Percentiles rank a stretch among this genome's conserved stretches.
phyloP scores from a whole-genome alignment of 2,329 filamentous ascomycete species.

The Colletotrichum brevisporum region DNA sequence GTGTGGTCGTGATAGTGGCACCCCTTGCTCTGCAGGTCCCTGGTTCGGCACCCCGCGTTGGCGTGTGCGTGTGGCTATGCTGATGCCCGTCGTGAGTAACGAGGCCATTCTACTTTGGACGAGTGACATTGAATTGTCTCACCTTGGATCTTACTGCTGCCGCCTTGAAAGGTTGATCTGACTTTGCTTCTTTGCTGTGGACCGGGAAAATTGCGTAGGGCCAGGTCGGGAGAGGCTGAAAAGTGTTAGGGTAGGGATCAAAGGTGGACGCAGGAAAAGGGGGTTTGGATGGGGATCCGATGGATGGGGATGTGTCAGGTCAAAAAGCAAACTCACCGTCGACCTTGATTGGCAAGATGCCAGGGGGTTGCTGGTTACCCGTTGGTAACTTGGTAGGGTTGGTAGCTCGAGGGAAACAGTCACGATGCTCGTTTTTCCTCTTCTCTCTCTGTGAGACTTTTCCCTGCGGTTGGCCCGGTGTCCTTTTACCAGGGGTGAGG shows the following conservation, averaged over 20 bases:
- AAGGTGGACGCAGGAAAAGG: constrained; percentile 18
- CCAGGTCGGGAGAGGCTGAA: neutral
- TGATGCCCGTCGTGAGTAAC: neutral
- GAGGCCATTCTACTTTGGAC: neutral
- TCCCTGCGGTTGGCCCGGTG: neutral
- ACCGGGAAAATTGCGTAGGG: too few species aligned
- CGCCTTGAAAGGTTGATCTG: neutral
- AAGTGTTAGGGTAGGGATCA: constrained; percentile 32
- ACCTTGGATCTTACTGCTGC: constrained; percentile 3
- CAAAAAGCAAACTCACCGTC: constrained; percentile 21
- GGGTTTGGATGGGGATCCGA: neutral
- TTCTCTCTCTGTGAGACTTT: neutral
- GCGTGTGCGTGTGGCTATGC: constrained; percentile 4
- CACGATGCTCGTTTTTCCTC: constrained; percentile 25
- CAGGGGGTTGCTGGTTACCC: neutral
- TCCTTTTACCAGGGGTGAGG: constrained; percentile 3
- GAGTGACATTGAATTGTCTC: constrained; percentile 5
- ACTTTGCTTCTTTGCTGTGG: neutral
- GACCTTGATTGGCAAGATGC: constrained; percentile 20
- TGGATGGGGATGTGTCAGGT: constrained; percentile 24
- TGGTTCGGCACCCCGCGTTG: neutral
- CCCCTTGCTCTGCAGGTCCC: too few species aligned
- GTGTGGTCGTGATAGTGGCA: too few species aligned
- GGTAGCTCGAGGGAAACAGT: constrained; percentile 3
- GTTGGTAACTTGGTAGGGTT: too few species aligned